Conservation (phyloP, 2,329 filamentous ascomycete genomes). For the Aspergillus pseudonomiae region DNA sequence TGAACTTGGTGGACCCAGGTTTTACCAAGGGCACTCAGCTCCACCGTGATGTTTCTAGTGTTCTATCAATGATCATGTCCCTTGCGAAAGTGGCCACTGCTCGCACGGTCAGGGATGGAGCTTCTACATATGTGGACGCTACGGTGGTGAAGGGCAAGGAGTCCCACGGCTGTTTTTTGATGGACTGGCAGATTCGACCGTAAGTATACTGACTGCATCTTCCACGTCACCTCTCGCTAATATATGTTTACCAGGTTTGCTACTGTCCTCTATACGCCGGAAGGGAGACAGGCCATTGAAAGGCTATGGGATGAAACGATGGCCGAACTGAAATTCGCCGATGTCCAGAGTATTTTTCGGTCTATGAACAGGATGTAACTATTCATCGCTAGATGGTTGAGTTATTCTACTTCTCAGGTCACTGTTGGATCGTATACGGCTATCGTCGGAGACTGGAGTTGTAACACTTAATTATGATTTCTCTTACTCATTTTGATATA, state of each 20-base stretch:
- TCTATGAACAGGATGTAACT: not conserved
- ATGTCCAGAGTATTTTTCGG: slow-evolving; percentile 13
- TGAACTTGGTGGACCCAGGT: slow-evolving; percentile 55
- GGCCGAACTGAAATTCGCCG: slow-evolving; percentile 24
- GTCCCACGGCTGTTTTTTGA: slow-evolving; percentile 56
- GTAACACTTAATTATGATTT: not conserved
- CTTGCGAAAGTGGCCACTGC: slow-evolving; percentile 17
- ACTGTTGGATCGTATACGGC: not conserved
- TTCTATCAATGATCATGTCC: slow-evolving; percentile 10
- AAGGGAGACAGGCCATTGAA: slow-evolving; percentile 40
- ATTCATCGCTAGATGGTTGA: not conserved
- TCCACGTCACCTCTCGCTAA: not conserved
- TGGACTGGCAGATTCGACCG: slow-evolving; percentile 10
- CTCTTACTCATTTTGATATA: not conserved
- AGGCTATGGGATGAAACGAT: slow-evolving; percentile 40
- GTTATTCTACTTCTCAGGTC: not conserved
- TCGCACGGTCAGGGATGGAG: slow-evolving; percentile 39
- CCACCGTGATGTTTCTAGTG: slow-evolving; percentile 29
- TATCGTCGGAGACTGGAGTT: not conserved
- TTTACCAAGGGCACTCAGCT: slow-evolving; percentile 49
- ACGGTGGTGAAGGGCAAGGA: slow-evolving; percentile 50
- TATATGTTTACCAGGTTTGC: slow-evolving; percentile 4
- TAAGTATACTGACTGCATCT: not conserved
- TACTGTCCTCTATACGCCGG: slow-evolving; percentile 32
- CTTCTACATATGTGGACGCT: slow-evolving; percentile 54